Evolutionary conservation across 805 yeast species (phyloP), one percentile per base, ranked within the genome.

Genomic region (Cyberlindnera xishuangbannaensis): DNA sequence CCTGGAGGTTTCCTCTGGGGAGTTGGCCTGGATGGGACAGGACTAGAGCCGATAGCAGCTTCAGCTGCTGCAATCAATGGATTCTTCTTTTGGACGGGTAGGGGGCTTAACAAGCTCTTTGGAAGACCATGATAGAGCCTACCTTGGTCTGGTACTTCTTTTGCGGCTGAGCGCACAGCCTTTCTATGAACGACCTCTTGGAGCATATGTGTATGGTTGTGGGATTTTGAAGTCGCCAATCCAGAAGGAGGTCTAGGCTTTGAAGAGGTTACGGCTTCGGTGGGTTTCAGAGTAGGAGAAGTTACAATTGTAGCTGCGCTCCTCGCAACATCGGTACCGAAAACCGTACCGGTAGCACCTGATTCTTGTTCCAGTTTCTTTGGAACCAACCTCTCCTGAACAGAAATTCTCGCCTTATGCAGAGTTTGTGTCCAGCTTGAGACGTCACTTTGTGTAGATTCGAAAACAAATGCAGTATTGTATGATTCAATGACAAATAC

Each of bases 351-450:
- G 6, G 59, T 43, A 5, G 56, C 59, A 18, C 55, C 39, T 15
- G 61, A 50, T 36, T 52, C 59, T 3, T 39, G 35, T 6, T 47
- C 58, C 20, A 58, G 28, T 11, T 37, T 30, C 15, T 43, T 34
- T 28, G 49, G 45, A 7, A 54, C 56, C 15, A 50, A 38, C 40
- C 73, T 61, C 28, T 77, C 82, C 37, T 61, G 65, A 20, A 70
- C 73, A 25, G 64, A 60, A 11, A 55, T 51, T 32, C 73, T 67
- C 2, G 80, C 61, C 37, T 62, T 67, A 5, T 70, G 72, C 14
- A 78, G 53, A 0, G 71, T 53, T 23, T 64, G 66, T 1, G 83
- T 71, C 90, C 90, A 82, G 14, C 60, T 50, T 11, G 65, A 57
- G 1, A 74, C 61, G 23, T 73, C 80, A 25, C 51, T 55, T 34